Base-by-base conservation (phyloP, 768 basidiomycete genomes). In the Lactarius sanguifluus region DNA sequence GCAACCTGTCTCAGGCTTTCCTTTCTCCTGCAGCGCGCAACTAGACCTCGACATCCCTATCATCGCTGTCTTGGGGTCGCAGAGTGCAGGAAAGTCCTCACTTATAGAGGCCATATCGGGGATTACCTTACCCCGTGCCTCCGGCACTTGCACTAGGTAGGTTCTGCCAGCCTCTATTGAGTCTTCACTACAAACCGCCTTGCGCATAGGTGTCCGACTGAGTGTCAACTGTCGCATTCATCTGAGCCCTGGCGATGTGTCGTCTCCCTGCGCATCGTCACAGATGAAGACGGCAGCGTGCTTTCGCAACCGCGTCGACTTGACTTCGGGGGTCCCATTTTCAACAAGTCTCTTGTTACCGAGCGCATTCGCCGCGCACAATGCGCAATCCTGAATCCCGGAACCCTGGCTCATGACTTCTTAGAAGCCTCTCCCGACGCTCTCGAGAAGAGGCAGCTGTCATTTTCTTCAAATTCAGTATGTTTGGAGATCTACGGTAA, bases 71-170 rank as follows among this genome's bases (percentile, higher is more conserved):
- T 82, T 90, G 20, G 90, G 90, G 1, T 82, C 80, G 2, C 90
- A 92, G 69, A 88, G 86, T 54, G 88, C 87, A 0, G 90, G 90
- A 0, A 91, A 91, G 71, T 90, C 88, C 0, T 91, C 90, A 0
- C 79, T 91, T 5, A 91, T 92, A 13, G 90, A 92, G 70, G 83
- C 87, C 0, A 90, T 92, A 55, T 89, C 88, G 0, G 88, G 89
- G 0, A 84, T 91, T 20, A 87, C 83, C 0, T 77, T 91, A 0
- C 89, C 89, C 28, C 81, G 89, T 12, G 87, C 86, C 0, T 79
- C 84, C n/a, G 90, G 90, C 0, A 91, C 90, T 0, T 91, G 90
- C 67, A 92, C 90, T 1, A 80, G 90, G 90, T 86, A 67, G 45
- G 68, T 69, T 34, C 57, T n/a, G 13, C 25, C 9, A 36, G 36